Base-by-base conservation (phyloP, 148 eudicot genomes). In the Cornus controversa region DNA sequence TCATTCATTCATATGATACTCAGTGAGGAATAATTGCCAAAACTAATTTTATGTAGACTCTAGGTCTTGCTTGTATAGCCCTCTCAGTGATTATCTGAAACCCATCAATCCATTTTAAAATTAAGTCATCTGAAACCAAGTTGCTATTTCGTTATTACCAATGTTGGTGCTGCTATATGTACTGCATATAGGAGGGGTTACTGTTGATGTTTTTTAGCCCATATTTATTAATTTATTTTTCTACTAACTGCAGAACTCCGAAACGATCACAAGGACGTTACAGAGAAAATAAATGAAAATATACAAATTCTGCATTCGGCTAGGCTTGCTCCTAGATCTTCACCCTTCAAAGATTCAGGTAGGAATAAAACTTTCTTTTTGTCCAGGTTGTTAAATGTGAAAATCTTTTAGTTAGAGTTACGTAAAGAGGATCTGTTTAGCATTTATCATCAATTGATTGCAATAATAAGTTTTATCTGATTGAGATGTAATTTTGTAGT, bases 271-370 rank as follows among this genome's bases (percentile, higher is more conserved):
- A 88, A 79, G 76, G 84, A 81, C 73, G 75, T 91, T 71, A 91
- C 94, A 0, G 90, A 89, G 81, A 88, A 88, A 80, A 91, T 93
- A 67, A 70, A 83, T 84, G 88, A 85, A 73, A 86, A 85, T 71
- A 89, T 93, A 83, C 85, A 86, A 80, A 80, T 88, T 73, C 75
- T 93, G 73, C 97, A 93, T 84, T 86, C 97, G 36, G 88, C 82
- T 13, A 87, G 83, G 79, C 80, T 83, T 72, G 45, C 84, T 26
- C 76, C 88, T 45, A 80, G 77, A 57, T 63, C 86, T 75, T 66
- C 87, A 2, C 71, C 80, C 54, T 69, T 54, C 29, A 74, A 54
- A 75, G 84, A 72, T 72, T 74, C 89, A 78, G 94, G 94, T 92
- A 71, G 62, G 84, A 63, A 67, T 23, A 60, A 62, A 74, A 54